A percentile compares a stretch with the other conserved stretches of the same genome.
phyloP scores from a whole-genome alignment of 108 stramenopile species.

The Bacterosira constricta region DNA sequence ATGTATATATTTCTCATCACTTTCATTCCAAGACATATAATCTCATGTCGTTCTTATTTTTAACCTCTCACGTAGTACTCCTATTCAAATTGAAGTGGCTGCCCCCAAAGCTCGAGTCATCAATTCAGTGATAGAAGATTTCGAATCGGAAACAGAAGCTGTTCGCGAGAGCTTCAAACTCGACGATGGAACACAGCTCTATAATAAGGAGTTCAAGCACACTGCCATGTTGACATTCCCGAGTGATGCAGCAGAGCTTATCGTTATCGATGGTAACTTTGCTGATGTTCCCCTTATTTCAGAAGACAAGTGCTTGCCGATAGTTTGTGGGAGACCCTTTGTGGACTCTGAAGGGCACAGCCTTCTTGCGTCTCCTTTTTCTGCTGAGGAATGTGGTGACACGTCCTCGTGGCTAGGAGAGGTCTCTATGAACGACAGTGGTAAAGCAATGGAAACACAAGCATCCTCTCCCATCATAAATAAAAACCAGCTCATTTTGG shows the following conservation, averaged over 20 bases:
- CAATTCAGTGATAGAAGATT: slow-evolving; percentile 7
- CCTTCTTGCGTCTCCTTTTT: slow-evolving; percentile 1
- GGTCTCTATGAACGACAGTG: neutral
- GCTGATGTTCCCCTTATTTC: neutral
- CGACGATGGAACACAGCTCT: neutral
- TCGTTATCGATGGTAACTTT: neutral
- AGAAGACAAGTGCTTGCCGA: neutral
- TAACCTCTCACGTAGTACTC: neutral
- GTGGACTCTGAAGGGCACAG: neutral
- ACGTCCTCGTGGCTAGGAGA: slow-evolving; percentile 13
- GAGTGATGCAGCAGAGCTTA: neutral
- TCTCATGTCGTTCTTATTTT: neutral
- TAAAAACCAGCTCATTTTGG: slow-evolving; percentile 3
- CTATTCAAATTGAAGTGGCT: slow-evolving; percentile 3
- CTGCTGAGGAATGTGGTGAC: neutral
- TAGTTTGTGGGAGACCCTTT: slow-evolving; percentile 1
- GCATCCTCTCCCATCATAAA: too few species aligned
- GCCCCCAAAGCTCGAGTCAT: slow-evolving; percentile 18
- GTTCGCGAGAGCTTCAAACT: neutral
- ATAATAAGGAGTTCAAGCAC: neutral
- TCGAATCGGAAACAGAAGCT: neutral
- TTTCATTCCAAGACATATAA: neutral
- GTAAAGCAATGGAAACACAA: neutral
- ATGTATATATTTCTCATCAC: neutral
- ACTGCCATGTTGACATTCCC: neutral